Evolutionary conservation across 2,329 filamentous ascomycete species (phyloP).

Genomic region (Paecilomyces formosus): DNA sequence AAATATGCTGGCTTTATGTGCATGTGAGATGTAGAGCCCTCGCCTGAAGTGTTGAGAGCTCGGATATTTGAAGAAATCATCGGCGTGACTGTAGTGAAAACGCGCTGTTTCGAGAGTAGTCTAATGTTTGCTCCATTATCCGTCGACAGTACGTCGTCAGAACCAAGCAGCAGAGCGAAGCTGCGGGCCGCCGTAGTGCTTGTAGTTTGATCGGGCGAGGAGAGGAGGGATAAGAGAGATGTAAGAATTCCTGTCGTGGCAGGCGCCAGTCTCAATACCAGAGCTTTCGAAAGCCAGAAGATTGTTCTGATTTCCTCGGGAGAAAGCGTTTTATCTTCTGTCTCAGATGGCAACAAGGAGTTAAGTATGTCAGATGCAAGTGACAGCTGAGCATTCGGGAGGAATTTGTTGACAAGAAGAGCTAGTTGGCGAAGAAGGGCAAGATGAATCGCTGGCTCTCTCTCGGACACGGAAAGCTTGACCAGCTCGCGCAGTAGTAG

Average conservation of each 20-base stretch:
- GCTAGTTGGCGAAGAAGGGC: constrained; percentile 36
- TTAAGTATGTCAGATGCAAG: constrained; percentile 24
- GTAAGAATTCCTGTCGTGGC: constrained; percentile 45
- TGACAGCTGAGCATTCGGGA: constrained; percentile 24
- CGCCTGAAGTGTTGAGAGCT: constrained; percentile 24
- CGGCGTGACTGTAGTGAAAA: constrained; percentile 54
- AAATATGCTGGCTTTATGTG: constrained; percentile 54
- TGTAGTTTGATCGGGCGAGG: constrained; percentile 37
- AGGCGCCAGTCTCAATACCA: constrained; percentile 48
- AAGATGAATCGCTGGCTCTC: constrained; percentile 29
- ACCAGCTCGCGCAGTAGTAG: constrained; percentile 29
- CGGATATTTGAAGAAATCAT: constrained; percentile 48
- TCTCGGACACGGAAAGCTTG: constrained; percentile 21
- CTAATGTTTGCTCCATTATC: constrained; percentile 56
- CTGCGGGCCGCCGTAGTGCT: constrained; percentile 48
- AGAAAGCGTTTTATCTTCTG: constrained; percentile 16
- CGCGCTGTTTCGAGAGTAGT: constrained; percentile 56
- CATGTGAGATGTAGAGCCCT: constrained; percentile 21
- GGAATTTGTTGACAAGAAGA: constrained; percentile 35
- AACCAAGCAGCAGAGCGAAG: constrained; percentile 52
- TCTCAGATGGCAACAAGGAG: constrained; percentile 18
- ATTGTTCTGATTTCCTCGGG: constrained; percentile 45
- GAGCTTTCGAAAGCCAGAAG: constrained; percentile 55
- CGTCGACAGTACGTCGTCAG: constrained; percentile 54
- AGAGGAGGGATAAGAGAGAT: constrained; percentile 40